Evolutionary conservation across 805 yeast species (phyloP).

Genomic region (Kazachstania viticola): DNA sequence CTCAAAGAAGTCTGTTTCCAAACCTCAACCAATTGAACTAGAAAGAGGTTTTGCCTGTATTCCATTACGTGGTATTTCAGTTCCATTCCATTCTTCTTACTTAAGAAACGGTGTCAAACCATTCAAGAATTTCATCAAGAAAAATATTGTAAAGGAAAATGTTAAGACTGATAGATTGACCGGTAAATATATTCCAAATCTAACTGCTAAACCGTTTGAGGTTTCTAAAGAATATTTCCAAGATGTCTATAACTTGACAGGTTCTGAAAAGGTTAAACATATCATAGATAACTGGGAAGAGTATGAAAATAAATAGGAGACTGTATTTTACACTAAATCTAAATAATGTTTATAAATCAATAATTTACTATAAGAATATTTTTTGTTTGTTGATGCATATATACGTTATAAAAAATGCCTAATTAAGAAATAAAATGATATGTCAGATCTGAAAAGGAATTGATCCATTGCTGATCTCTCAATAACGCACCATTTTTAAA

Average conservation of each 20-base stretch:
- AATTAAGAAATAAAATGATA: slow-evolving; percentile 26
- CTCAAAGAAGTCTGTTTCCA: slow-evolving; percentile 65
- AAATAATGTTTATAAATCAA: background rate
- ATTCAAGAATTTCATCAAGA: slow-evolving; percentile 92
- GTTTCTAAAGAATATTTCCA: slow-evolving; percentile 95
- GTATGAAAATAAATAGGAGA: slow-evolving; percentile 33
- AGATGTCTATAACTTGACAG: slow-evolving; percentile 86
- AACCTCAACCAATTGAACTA: slow-evolving; percentile 93
- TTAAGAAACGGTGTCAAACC: slow-evolving; percentile 98
- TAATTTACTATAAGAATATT: too few species aligned
- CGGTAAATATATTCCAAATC: slow-evolving; percentile 94
- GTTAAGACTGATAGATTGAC: slow-evolving; percentile 89
- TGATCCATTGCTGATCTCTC: slow-evolving; percentile 31
- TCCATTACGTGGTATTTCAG: slow-evolving; percentile 97
- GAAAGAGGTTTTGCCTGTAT: slow-evolving; percentile 98
- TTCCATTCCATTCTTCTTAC: slow-evolving; percentile 99
- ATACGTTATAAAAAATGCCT: background rate
- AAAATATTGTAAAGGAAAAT: slow-evolving; percentile 90
- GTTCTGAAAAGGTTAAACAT: slow-evolving; percentile 79
- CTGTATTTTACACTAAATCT: background rate
- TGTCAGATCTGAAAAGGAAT: slow-evolving; percentile 43
- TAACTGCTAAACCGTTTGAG: slow-evolving; percentile 95
- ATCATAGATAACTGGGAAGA: slow-evolving; percentile 93
- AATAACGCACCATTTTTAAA: slow-evolving; percentile 16
- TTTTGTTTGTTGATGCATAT: too few species aligned